These are phyloP conservation scores for Verbascum thapsus DNA, from an alignment of 257 asterid species.

Conservation along the genomic window DNA sequence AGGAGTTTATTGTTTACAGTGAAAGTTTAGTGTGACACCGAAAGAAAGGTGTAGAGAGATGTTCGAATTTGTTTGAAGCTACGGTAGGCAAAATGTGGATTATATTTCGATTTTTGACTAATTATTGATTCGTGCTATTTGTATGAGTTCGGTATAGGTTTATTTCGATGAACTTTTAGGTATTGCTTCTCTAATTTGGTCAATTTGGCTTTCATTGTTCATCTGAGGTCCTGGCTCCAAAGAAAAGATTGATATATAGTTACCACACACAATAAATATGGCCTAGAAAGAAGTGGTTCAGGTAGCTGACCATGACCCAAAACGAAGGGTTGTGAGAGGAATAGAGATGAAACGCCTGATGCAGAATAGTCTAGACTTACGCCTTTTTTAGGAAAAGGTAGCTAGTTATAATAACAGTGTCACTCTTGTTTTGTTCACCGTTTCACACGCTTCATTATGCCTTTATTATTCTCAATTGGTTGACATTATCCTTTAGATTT, in stretches of 20 bases:
- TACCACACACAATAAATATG: no score
- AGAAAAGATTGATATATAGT: no score
- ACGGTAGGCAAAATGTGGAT: not conserved
- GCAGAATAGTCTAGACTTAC: not conserved
- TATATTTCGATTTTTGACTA: not conserved
- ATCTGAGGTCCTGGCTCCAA: not conserved
- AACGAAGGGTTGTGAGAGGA: not conserved
- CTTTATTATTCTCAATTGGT: not conserved
- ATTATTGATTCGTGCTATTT: constrained; percentile 5
- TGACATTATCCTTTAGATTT: not conserved
- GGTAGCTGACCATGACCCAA: no score
- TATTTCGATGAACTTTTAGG: not conserved
- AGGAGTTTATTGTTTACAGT: constrained; percentile 19
- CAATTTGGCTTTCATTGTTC: not conserved
- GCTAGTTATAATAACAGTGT: not conserved
- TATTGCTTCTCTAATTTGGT: constrained; percentile 10
- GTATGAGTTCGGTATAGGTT: constrained; percentile 17
- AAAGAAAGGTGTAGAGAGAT: constrained; percentile 16
- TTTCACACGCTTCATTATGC: constrained; percentile 9
- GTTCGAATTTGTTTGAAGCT: constrained; percentile 19
- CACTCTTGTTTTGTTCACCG: not conserved
- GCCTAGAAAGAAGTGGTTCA: no score
- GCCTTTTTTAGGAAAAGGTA: not conserved
- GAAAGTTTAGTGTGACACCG: constrained; percentile 3
- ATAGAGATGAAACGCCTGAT: constrained; percentile 5